These are phyloP conservation scores for Penicillium taxi DNA, from an alignment of 495 filamentous ascomycete species.

Conservation along the genomic window DNA sequence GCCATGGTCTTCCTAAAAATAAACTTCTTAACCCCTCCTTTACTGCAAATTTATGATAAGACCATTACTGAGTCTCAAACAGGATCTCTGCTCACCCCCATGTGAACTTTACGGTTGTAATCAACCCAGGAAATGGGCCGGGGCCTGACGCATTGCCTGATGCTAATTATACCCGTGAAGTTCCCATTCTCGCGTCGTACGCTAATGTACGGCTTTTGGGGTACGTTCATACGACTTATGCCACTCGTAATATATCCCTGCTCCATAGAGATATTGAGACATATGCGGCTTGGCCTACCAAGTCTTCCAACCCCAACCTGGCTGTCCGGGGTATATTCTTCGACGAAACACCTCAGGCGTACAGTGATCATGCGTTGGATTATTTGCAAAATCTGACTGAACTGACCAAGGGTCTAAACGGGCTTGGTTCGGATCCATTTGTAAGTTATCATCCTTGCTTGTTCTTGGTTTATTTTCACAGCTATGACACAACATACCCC, in stretches of 20 bases:
- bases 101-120: slow-evolving; percentile 45
- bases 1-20: not conserved
- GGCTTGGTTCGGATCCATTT: slow-evolving; percentile 32
- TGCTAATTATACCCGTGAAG: slow-evolving; percentile 43
- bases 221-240: slow-evolving; percentile 48
- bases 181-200: slow-evolving; percentile 35
- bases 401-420: slow-evolving; percentile 25
- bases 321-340: slow-evolving; percentile 42
- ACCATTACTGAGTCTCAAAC: slow-evolving; percentile 22
- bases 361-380: slow-evolving; percentile 21
- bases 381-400: slow-evolving; percentile 34
- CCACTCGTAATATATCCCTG: slow-evolving; percentile 31
- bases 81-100: slow-evolving; percentile 36
- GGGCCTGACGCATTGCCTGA: slow-evolving; percentile 39
- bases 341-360: slow-evolving; percentile 41
- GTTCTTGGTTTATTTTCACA: no score
- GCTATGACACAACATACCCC: not conserved
- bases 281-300: slow-evolving; percentile 40
- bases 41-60: not conserved
- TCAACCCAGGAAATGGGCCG: slow-evolving; percentile 51
- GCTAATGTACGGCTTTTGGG: slow-evolving; percentile 46
- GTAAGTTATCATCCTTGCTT: slow-evolving; percentile 22
- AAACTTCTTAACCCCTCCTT: slow-evolving; percentile 8
- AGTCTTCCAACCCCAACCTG: slow-evolving; percentile 26
- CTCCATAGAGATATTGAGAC: slow-evolving; percentile 39